Conservation (phyloP, 73 alveolate species). For the Tetrahymena thermophila region DNA sequence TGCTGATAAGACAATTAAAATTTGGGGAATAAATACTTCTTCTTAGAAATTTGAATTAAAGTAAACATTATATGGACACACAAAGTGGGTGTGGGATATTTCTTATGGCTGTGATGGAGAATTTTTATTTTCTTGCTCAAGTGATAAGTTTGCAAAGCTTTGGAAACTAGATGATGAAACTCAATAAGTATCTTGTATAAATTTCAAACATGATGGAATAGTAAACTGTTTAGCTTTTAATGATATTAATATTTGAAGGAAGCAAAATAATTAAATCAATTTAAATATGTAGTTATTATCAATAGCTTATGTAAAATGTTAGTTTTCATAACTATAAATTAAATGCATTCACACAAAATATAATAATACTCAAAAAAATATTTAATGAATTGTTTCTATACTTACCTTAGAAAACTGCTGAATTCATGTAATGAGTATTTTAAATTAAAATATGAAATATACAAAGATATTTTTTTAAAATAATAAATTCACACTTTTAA, state of each 20-base stretch:
- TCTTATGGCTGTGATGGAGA: conserved; percentile 37
- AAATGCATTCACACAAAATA: no score
- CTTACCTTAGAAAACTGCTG: no score
- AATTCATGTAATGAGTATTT: no score
- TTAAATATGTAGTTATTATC: background rate
- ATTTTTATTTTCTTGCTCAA: conserved; percentile 8
- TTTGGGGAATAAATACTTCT: conserved; percentile 9
- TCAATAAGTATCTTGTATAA: background rate
- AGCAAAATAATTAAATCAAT: background rate
- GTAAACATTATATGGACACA: conserved; percentile 8
- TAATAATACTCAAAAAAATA: no score
- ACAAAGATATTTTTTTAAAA: no score
- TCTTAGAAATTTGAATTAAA: background rate
- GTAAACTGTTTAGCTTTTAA: conserved; percentile 22
- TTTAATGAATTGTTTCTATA: no score
- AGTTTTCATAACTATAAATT: no score
- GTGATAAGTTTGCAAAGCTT: conserved; percentile 19
- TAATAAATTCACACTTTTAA: no score
- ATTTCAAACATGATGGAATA: conserved; percentile 5
- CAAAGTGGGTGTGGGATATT: conserved; percentile 30
- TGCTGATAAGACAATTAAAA: conserved; percentile 27
- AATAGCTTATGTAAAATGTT: background rate
- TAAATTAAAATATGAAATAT: no score
- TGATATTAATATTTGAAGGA: conserved; percentile 13
- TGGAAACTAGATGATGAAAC: conserved; percentile 18